Conservation (phyloP, 2,329 filamentous ascomycete genomes). For the Cephalotrichum gorgonifer region DNA sequence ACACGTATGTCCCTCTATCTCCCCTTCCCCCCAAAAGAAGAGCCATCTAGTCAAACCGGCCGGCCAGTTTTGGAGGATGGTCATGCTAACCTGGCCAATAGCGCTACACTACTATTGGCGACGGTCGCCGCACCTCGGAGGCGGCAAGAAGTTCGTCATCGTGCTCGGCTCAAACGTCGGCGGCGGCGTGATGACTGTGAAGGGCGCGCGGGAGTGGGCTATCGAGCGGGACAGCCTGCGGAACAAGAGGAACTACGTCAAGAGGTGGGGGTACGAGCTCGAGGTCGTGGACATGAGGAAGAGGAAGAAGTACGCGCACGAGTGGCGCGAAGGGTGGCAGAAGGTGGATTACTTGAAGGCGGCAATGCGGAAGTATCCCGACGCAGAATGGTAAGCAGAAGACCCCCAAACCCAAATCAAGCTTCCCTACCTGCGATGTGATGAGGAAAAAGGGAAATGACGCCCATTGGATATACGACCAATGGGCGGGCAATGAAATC, state of each 20-base stretch:
- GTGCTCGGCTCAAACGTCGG: conserved; percentile 90
- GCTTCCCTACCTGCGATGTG: no score
- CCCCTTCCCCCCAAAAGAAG: background rate
- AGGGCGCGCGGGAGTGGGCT: conserved; percentile 93
- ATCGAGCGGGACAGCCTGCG: conserved; percentile 92
- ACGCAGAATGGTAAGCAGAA: conserved; percentile 88
- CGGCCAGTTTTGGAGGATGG: background rate
- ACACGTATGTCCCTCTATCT: conserved; percentile 51
- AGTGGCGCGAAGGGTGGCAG: conserved; percentile 99
- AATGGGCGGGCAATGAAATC: no score
- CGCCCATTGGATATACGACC: no score
- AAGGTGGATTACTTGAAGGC: conserved; percentile 92
- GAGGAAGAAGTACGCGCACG: conserved; percentile 96
- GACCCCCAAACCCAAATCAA: no score
- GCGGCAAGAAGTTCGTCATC: conserved; percentile 85
- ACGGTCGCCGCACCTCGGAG: conserved; percentile 62
- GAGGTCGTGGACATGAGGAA: conserved; percentile 98
- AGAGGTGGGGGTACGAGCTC: conserved; percentile 85
- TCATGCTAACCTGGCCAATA: background rate
- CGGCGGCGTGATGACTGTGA: conserved; percentile 98
- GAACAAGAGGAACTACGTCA: conserved; percentile 86
- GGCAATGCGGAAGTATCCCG: conserved; percentile 82
- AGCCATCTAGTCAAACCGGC: background rate
- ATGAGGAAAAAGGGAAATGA: no score
- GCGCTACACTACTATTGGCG: conserved; percentile 48